Conservation (phyloP, 768 basidiomycete genomes). For the Boletus sp. region DNA sequence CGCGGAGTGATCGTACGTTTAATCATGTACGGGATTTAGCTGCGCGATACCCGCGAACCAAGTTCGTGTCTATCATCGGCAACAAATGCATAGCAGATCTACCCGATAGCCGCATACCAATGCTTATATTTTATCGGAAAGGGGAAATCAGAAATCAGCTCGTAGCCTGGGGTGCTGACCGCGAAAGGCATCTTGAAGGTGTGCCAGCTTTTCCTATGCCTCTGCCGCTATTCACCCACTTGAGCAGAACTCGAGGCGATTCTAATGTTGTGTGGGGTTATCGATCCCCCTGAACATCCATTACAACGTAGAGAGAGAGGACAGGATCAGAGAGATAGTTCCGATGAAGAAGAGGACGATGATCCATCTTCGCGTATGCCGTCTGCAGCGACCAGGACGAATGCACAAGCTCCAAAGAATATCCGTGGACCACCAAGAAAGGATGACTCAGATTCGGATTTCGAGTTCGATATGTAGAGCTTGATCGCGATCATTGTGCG, state of each 20-base stretch:
- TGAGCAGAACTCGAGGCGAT: slow-evolving; percentile 67
- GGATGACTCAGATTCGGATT: slow-evolving; percentile 73
- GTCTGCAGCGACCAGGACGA: slow-evolving; percentile 58
- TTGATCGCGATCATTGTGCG: background rate
- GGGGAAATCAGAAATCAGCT: slow-evolving; percentile 90
- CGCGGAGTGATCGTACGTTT: slow-evolving; percentile 74
- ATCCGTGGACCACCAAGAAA: slow-evolving; percentile 49
- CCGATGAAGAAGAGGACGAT: slow-evolving; percentile 47
- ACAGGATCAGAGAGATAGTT: slow-evolving; percentile 39
- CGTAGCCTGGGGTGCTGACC: slow-evolving; percentile 79
- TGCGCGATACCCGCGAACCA: slow-evolving; percentile 81
- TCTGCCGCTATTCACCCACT: background rate
- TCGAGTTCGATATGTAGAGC: slow-evolving; percentile 68
- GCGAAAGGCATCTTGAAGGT: slow-evolving; percentile 80
- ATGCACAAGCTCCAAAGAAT: slow-evolving; percentile 51
- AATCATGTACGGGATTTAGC: slow-evolving; percentile 72
- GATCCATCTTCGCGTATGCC: slow-evolving; percentile 54
- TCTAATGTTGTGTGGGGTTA: slow-evolving; percentile 60
- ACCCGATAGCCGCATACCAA: slow-evolving; percentile 87
- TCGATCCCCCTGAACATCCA: slow-evolving; percentile 56
- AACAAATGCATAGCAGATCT: slow-evolving; percentile 96
- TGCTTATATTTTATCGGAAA: slow-evolving; percentile 87
- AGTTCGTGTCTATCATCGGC: slow-evolving; percentile 94
- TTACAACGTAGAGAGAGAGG: slow-evolving; percentile 26
- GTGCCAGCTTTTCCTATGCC: slow-evolving; percentile 10